A percentile compares a stretch with the other conserved stretches of the same genome.
Conservation (phyloP, 306 rosid species). For the Lagenaria siceraria region DNA sequence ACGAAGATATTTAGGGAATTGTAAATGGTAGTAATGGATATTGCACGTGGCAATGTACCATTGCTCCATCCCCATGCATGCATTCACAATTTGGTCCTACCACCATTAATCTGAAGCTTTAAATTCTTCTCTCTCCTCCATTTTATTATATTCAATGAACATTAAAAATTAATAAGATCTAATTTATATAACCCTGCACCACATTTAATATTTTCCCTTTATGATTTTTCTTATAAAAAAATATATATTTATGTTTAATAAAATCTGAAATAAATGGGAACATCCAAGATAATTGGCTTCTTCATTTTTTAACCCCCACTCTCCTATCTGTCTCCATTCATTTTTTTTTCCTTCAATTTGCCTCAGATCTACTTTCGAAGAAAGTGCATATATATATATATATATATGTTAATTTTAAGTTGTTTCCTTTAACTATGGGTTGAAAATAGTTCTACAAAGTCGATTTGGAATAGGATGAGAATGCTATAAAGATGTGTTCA, state of each 20-base stretch:
- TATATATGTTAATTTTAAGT: too few relatives aligned
- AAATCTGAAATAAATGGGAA: neutral
- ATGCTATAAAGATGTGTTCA: too few relatives aligned
- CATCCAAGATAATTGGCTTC: neutral
- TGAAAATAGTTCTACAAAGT: too few relatives aligned
- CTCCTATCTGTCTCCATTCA: neutral
- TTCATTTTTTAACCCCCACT: neutral
- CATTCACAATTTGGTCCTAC: neutral
- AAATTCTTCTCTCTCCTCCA: neutral
- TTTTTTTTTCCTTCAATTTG: neutral
- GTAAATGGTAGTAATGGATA: neutral
- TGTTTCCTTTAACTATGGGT: too few relatives aligned
- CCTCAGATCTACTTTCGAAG: too few relatives aligned
- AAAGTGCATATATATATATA: too few relatives aligned
- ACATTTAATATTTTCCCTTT: neutral
- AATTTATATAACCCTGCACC: neutral
- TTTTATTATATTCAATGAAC: neutral
- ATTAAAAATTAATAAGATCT: neutral
- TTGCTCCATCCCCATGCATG: neutral
- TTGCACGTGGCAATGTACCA: neutral
- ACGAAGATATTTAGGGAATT: neutral
- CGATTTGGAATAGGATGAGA: too few relatives aligned
- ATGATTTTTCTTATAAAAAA: neutral
- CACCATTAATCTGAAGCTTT: neutral
- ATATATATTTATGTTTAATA: neutral